Evolutionary conservation across 2,329 filamentous ascomycete species (phyloP).

Genomic region (Phialocephala sp.): DNA sequence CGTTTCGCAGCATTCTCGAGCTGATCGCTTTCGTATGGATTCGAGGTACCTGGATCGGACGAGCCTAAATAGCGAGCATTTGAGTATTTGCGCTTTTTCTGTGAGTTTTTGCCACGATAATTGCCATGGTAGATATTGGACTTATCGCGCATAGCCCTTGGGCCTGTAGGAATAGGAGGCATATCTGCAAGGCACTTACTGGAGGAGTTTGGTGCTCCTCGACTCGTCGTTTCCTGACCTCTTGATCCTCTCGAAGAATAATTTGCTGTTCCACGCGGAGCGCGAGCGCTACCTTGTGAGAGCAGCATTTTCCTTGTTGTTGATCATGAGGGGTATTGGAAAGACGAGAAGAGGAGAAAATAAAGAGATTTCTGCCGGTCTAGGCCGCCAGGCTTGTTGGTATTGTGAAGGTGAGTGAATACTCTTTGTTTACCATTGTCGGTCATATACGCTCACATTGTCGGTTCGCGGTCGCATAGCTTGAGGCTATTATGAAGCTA

Average conservation of each 20-base stretch:
- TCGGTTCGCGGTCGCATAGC: conserved; percentile 3
- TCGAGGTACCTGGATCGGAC: conserved; percentile 28
- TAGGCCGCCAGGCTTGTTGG: neutral
- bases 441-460: conserved; percentile 2
- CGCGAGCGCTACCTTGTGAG: conserved; percentile 37
- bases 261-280: conserved; percentile 36
- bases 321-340: conserved; percentile 37
- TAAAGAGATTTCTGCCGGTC: neutral
- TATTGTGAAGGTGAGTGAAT: conserved; percentile 7
- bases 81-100: conserved; percentile 26
- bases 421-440: conserved; percentile 18
- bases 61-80: conserved; percentile 18
- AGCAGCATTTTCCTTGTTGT: conserved; percentile 40
- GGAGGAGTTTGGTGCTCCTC: conserved; percentile 43
- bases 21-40: conserved; percentile 40
- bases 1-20: conserved; percentile 44
- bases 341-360: conserved; percentile 33
- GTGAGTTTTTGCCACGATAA: conserved; percentile 23
- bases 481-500: conserved; percentile 2
- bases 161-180: conserved; percentile 15
- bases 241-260: conserved; percentile 41
- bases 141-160: conserved; percentile 24
- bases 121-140: conserved; percentile 26
- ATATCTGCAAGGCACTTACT: conserved; percentile 37
- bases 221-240: conserved; percentile 41